Percentiles rank a stretch among this genome's conserved stretches.
Conservation (phyloP, 139 green algal species). For the Tetradesmus lagerheimii region DNA sequence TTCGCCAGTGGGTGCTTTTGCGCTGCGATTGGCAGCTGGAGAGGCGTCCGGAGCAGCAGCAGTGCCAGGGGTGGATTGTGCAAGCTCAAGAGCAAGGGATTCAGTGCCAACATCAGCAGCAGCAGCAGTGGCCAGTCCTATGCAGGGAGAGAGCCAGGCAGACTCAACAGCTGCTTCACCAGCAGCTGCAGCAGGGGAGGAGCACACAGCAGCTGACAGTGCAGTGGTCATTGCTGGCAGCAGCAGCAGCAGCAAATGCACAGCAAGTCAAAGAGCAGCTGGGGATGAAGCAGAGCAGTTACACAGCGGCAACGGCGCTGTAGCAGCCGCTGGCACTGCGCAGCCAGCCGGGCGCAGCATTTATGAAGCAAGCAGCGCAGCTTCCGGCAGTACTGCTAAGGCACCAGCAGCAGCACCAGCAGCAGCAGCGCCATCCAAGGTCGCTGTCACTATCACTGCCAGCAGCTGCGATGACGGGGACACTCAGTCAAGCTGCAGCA, state of each 20-base stretch:
- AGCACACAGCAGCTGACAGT: not conserved
- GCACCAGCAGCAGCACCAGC: constrained; percentile 4
- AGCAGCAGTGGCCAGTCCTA: not conserved
- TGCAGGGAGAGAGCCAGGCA: not conserved
- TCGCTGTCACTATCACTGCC: not conserved
- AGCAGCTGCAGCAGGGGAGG: not conserved
- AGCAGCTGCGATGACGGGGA: not conserved
- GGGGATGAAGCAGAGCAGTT: not conserved
- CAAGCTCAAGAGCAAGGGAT: not conserved
- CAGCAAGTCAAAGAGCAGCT: not conserved
- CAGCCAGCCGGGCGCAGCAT: not conserved
- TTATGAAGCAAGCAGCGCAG: not conserved
- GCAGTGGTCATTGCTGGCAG: not conserved
- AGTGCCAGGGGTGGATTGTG: not conserved
- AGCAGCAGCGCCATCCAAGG: not conserved
- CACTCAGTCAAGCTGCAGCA: constrained; percentile 12
- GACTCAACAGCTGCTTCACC: not conserved
- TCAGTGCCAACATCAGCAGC: not conserved
- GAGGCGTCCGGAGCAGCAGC: not conserved
- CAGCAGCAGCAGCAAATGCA: not conserved
- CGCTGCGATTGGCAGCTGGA: not conserved
- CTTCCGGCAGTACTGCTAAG: not conserved
- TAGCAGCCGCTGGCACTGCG: not conserved
- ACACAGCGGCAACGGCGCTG: not conserved
- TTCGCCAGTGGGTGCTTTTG: not conserved